A percentile compares a stretch with the other conserved stretches of the same genome.
These are phyloP conservation scores for Fusarium tjaetaba DNA, from an alignment of 2,329 filamentous ascomycete species.

Conservation along the genomic window DNA sequence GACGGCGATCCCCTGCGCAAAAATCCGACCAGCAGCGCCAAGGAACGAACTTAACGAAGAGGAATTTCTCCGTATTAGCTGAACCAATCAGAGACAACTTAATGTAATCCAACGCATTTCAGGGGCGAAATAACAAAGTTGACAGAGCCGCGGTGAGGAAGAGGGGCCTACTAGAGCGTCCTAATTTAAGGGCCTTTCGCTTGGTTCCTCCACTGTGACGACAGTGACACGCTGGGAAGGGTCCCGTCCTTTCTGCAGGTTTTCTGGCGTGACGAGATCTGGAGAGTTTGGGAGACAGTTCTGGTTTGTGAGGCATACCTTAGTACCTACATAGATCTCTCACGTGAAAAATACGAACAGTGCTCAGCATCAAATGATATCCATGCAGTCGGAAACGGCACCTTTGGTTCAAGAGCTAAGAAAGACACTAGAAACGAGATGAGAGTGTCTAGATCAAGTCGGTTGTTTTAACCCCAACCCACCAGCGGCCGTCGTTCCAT, in stretches of 20 bases:
- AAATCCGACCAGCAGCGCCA: slow-evolving; percentile 34
- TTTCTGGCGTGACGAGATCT: neutral
- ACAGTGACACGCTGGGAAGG: slow-evolving; percentile 19
- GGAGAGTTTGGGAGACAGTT: neutral
- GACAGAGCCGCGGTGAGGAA: slow-evolving; percentile 43
- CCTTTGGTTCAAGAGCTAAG: slow-evolving; percentile 19
- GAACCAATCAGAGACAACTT: slow-evolving; percentile 33
- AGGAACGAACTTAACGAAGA: slow-evolving; percentile 14
- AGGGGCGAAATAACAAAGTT: slow-evolving; percentile 38
- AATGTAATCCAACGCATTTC: slow-evolving; percentile 46
- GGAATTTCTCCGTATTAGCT: slow-evolving; percentile 37
- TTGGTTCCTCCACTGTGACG: slow-evolving; percentile 32
- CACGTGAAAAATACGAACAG: slow-evolving; percentile 12
- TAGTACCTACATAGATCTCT: neutral
- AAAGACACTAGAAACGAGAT: slow-evolving; percentile 32
- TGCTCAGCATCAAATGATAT: slow-evolving; percentile 2
- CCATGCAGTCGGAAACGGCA: slow-evolving; percentile 37
- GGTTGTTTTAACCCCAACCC: slow-evolving; percentile 30
- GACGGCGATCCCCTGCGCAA: slow-evolving; percentile 36
- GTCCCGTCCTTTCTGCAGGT: slow-evolving; percentile 18
- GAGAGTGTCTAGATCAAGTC: slow-evolving; percentile 23
- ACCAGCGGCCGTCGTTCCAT: slow-evolving; percentile 29
- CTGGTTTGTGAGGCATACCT: neutral
- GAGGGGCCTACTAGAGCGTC: slow-evolving; percentile 33
- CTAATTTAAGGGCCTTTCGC: slow-evolving; percentile 25